phyloP scores from a whole-genome alignment of 371 early-diverging fungal genomes.

The Basidiobolus meristosporus region DNA sequence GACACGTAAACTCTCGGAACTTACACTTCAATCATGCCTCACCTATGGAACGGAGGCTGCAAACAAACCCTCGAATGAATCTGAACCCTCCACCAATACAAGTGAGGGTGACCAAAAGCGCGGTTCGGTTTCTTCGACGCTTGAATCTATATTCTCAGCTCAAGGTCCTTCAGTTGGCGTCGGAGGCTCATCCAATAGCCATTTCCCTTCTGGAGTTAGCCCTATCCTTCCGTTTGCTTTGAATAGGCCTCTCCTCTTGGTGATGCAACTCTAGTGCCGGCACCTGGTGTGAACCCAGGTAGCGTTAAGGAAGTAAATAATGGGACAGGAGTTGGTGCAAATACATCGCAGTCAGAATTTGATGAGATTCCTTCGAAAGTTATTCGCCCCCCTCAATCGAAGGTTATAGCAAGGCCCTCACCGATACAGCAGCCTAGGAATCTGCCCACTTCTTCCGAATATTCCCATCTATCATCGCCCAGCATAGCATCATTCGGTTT shows the following conservation, averaged over 20 bases:
- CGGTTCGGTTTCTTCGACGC: not conserved
- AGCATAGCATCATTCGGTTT: no score
- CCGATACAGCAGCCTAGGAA: slow-evolving; percentile 6
- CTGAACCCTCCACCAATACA: not conserved
- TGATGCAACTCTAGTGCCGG: slow-evolving; percentile 2
- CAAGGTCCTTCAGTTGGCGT: not conserved
- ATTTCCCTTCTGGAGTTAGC: not conserved
- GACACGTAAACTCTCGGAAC: no score
- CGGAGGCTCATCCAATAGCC: not conserved
- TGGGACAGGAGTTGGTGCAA: no score
- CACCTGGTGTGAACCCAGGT: not conserved
- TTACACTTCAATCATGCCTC: no score
- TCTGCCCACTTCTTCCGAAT: not conserved
- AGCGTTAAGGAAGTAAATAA: no score
- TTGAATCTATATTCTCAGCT: slow-evolving; percentile 4
- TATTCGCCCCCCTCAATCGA: not conserved
- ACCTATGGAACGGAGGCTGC: no score
- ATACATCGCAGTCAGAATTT: no score
- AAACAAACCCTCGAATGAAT: no score
- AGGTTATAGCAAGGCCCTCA: slow-evolving; percentile 3
- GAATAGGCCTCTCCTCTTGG: slow-evolving; percentile 4
- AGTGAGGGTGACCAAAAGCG: no score
- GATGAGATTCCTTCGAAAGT: no score
- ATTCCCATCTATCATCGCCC: not conserved
- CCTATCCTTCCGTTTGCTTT: slow-evolving; percentile 3